phyloP scores from a whole-genome alignment of 345 rosid genomes.

The Populus nigra region DNA sequence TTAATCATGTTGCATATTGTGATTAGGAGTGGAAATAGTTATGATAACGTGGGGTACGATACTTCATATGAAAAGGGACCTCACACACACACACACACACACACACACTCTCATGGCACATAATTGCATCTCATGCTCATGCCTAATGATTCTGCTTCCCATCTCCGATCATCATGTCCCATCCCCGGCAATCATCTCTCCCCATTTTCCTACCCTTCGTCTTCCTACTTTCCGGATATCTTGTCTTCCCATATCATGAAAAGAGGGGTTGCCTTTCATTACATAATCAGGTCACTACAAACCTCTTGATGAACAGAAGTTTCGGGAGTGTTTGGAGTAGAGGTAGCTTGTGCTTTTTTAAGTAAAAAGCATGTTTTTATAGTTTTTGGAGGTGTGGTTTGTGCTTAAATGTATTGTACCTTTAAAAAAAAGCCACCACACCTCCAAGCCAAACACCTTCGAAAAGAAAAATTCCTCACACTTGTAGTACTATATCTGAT shows the following conservation, averaged over 20 bases:
- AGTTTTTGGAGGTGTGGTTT: too few relatives aligned
- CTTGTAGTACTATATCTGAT: background rate
- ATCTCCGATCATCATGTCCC: constrained; percentile 30
- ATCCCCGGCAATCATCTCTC: constrained; percentile 33
- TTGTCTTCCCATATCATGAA: too few relatives aligned
- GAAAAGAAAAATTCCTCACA: too few relatives aligned
- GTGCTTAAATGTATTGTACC: too few relatives aligned
- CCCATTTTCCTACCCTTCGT: constrained; percentile 1
- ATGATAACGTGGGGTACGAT: constrained; percentile 26
- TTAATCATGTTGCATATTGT: background rate
- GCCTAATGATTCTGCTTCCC: constrained; percentile 78
- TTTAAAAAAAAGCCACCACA: too few relatives aligned
- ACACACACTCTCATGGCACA: constrained; percentile 47
- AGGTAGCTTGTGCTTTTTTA: too few relatives aligned
- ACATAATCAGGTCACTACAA: background rate
- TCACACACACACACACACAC: constrained; percentile 43
- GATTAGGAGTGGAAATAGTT: background rate
- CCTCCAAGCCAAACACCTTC: too few relatives aligned
- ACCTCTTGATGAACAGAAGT: too few relatives aligned
- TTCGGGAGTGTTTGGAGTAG: too few relatives aligned
- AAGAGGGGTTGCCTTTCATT: too few relatives aligned
- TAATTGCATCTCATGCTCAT: constrained; percentile 62
- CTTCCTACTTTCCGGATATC: constrained; percentile 7
- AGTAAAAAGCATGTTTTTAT: too few relatives aligned
- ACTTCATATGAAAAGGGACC: constrained; percentile 9